Evolutionary conservation across 768 basidiomycete genomes (phyloP).

Genomic region (Pleurotus salmoneostramineus): DNA sequence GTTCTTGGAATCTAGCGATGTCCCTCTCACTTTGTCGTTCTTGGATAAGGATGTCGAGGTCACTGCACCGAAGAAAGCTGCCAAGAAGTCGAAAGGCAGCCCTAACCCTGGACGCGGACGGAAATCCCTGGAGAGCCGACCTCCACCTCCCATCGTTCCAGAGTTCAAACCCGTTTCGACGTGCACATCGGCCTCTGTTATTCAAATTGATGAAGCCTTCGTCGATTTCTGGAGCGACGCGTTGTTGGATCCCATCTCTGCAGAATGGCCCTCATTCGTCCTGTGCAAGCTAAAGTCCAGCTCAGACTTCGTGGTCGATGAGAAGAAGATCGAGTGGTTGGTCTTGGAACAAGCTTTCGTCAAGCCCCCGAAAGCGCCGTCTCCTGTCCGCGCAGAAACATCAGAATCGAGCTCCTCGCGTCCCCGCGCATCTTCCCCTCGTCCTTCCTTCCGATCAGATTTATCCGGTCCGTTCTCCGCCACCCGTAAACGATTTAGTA

Average conservation of each 20-base stretch:
- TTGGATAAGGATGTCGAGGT: constrained; percentile 58
- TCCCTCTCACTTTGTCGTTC: constrained; percentile 53
- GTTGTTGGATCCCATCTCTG: constrained; percentile 61
- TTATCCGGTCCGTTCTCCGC: constrained; percentile 41
- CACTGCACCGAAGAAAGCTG: constrained; percentile 33
- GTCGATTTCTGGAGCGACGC: constrained; percentile 82
- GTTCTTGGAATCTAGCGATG: constrained; percentile 42
- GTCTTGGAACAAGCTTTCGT: constrained; percentile 63
- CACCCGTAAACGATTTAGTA: constrained; percentile 61
- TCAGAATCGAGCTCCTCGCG: constrained; percentile 14
- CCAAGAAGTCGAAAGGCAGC: constrained; percentile 14
- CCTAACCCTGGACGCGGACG: constrained; percentile 17
- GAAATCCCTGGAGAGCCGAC: constrained; percentile 23
- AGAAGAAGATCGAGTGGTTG: constrained; percentile 54
- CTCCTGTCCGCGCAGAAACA: constrained; percentile 17
- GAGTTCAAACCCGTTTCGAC: constrained; percentile 29
- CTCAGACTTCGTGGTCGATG: constrained; percentile 17
- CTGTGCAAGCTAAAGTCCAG: constrained; percentile 60
- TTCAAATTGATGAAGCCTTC: constrained; percentile 78
- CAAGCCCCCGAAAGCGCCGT: constrained; percentile 23
- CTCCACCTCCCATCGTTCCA: constrained; percentile 11
- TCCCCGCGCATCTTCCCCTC: constrained; percentile 34
- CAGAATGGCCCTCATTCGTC: constrained; percentile 65
- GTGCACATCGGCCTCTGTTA: constrained; percentile 38
- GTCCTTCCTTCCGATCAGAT: constrained; percentile 41